Evolutionary conservation across 2,329 filamentous ascomycete species (phyloP).

Genomic region (Corinectria fuckeliana): DNA sequence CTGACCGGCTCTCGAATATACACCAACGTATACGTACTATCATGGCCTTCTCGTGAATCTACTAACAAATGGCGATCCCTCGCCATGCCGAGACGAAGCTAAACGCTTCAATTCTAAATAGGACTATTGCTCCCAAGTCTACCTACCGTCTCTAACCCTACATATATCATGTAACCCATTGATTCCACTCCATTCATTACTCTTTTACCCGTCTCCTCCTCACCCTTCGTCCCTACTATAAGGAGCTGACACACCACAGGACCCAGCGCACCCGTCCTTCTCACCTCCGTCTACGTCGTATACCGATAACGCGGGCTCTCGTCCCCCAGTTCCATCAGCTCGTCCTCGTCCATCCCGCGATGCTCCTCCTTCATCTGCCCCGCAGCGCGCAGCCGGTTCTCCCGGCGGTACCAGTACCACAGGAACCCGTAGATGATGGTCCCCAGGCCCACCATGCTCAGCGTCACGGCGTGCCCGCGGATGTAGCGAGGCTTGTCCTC

Average conservation of each 20-base stretch:
- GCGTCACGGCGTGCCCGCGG: constrained; percentile 66
- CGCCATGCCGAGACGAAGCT: not conserved
- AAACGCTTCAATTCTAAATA: not conserved
- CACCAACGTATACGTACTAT: not conserved
- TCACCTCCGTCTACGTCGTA: constrained; percentile 43
- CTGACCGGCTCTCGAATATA: not conserved
- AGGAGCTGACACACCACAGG: too few species aligned
- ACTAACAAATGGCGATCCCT: not conserved
- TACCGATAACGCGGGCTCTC: constrained; percentile 59
- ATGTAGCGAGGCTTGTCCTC: constrained; percentile 63
- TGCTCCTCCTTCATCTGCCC: constrained; percentile 49
- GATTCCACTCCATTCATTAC: not conserved
- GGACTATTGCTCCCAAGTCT: not conserved
- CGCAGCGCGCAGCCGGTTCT: constrained; percentile 54
- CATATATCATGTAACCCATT: not conserved
- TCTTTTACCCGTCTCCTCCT: not conserved
- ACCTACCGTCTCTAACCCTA: not conserved
- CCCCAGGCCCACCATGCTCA: constrained; percentile 63
- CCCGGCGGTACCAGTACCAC: constrained; percentile 57
- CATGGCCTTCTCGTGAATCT: not conserved
- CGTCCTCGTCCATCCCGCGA: constrained; percentile 51
- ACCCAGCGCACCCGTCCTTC: not conserved
- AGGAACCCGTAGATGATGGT: constrained; percentile 59
- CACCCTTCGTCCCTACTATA: not conserved
- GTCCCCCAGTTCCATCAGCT: constrained; percentile 58